These are phyloP conservation scores for Hondaea fermentalgiana DNA, from an alignment of 108 stramenopile species.

Conservation along the genomic window DNA sequence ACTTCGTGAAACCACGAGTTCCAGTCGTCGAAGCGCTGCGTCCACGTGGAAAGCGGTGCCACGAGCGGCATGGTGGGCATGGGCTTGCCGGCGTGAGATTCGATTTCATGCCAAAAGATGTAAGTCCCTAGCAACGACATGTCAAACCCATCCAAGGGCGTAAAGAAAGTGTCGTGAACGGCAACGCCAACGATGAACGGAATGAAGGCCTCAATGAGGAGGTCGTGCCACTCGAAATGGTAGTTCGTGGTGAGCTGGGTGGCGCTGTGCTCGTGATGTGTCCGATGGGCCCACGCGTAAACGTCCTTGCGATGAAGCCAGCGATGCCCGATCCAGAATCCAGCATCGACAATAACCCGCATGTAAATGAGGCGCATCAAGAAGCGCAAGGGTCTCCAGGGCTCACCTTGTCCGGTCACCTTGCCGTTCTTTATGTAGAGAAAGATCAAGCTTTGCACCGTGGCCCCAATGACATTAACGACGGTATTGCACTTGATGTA, in stretches of 20 bases:
- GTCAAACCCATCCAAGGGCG: neutral
- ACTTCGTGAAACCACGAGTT: slow-evolving; percentile 8
- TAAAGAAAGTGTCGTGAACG: neutral
- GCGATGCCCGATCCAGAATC: neutral
- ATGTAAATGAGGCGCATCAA: neutral
- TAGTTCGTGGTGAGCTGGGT: slow-evolving; percentile 11
- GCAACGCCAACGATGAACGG: neutral
- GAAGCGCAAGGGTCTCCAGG: neutral
- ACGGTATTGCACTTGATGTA: neutral
- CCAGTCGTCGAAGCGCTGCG: neutral
- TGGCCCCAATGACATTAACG: neutral
- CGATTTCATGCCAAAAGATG: neutral
- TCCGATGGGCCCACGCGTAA: neutral
- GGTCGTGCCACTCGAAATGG: neutral
- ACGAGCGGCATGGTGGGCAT: neutral
- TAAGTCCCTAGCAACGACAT: neutral
- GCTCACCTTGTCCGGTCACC: neutral
- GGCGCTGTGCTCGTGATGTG: neutral
- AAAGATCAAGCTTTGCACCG: neutral
- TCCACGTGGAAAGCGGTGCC: neutral
- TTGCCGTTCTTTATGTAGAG: neutral
- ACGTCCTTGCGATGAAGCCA: neutral
- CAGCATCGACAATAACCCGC: neutral
- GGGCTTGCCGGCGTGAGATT: neutral
- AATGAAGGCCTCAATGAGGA: neutral